These are phyloP conservation scores for Apiotrichum mycotoxinovorans DNA, from an alignment of 1,284 basidiomycete genomes.

Conservation along the genomic window DNA sequence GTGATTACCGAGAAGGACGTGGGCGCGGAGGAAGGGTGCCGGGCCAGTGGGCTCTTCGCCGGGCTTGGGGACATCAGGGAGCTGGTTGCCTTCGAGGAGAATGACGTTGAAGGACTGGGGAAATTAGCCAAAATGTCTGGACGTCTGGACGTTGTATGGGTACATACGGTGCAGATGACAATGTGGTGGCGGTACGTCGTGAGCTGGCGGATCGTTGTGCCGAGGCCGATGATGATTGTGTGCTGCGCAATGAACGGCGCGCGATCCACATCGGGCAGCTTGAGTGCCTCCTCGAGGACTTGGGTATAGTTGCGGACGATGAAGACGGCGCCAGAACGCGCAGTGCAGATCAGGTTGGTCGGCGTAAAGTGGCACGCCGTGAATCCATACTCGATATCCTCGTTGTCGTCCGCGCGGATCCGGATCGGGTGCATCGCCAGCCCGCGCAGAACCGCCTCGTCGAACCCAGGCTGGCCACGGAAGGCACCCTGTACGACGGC, in stretches of 20 bases:
- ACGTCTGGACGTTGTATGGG: no score
- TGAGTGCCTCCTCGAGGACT: conserved; percentile 13
- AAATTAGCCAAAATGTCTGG: not conserved
- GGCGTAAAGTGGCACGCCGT: conserved; percentile 37
- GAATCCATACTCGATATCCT: conserved; percentile 19
- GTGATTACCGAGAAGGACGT: conserved; percentile 22
- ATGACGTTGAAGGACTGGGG: conserved; percentile 20
- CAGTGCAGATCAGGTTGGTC: conserved; percentile 31
- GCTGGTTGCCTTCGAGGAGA: conserved; percentile 22
- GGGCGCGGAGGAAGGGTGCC: conserved; percentile 15
- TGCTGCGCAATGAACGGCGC: conserved; percentile 12
- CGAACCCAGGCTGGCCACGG: not conserved
- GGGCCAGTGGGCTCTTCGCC: not conserved
- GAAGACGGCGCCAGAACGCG: conserved; percentile 22
- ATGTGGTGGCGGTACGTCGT: conserved; percentile 32
- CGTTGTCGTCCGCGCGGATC: conserved; percentile 3
- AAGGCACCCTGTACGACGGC: conserved; percentile 1
- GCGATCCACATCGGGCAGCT: conserved; percentile 13
- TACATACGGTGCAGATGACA: conserved; percentile 26
- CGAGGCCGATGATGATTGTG: conserved; percentile 23
- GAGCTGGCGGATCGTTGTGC: conserved; percentile 21
- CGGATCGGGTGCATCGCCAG: conserved; percentile 7
- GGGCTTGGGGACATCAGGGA: conserved; percentile 18
- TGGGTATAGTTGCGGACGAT: conserved; percentile 31
- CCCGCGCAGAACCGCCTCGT: conserved; percentile 5